Percentiles rank a stretch among this genome's conserved stretches.
Evolutionary conservation across 2,329 filamentous ascomycete genomes (phyloP).

Genomic region (Phialocephala subalpina): DNA sequence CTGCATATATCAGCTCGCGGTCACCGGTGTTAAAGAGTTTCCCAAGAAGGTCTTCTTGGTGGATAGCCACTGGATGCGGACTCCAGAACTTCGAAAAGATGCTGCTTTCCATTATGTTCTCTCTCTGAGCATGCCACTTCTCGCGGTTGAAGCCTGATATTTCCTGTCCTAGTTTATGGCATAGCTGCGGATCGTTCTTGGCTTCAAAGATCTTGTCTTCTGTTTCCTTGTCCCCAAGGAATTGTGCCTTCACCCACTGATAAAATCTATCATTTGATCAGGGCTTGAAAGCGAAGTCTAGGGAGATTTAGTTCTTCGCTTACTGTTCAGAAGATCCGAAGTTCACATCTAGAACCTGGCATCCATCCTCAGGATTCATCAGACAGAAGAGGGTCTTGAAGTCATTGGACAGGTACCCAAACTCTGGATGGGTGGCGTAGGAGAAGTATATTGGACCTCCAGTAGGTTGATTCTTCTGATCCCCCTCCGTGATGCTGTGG

Average conservation of each 20-base stretch:
- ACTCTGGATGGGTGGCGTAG: background rate
- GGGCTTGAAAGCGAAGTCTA: background rate
- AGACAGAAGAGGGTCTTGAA: background rate
- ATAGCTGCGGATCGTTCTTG: background rate
- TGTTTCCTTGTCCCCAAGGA: background rate
- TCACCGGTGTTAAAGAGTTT: background rate
- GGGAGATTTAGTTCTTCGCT: background rate
- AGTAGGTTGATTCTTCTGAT: background rate
- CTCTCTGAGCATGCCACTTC: background rate
- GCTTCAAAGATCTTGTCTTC: background rate
- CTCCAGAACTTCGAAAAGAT: slow-evolving; percentile 9
- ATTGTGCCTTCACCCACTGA: background rate
- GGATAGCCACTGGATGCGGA: background rate
- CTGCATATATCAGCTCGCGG: background rate
- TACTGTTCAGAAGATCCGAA: background rate
- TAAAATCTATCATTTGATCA: background rate
- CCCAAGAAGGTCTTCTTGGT: background rate
- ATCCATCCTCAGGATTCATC: background rate
- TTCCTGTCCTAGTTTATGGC: background rate
- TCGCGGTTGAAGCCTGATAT: background rate
- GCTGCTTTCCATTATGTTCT: background rate
- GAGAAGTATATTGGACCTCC: background rate
- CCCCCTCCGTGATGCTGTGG: background rate
- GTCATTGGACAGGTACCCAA: background rate
- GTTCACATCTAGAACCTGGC: background rate